These are phyloP conservation scores for Hypoxylon cercidicola DNA, from an alignment of 495 filamentous ascomycete genomes.

Conservation along the genomic window DNA sequence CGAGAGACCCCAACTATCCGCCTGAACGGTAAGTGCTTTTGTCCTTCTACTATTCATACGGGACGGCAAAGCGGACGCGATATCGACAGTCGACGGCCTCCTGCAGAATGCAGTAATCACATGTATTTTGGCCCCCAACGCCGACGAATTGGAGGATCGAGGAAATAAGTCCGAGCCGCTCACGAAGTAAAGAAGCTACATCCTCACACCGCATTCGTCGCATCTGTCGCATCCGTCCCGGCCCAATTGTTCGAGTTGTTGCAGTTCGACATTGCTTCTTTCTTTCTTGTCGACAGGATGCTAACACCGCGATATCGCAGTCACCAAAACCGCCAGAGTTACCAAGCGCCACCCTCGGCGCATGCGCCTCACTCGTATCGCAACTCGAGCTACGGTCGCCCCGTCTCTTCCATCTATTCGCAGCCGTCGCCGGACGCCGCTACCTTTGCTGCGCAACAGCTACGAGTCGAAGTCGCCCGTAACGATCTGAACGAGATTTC, in stretches of 20 bases:
- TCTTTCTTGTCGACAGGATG: constrained; percentile 23
- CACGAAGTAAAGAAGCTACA: constrained; percentile 22
- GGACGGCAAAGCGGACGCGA: background rate
- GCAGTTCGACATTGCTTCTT: constrained; percentile 14
- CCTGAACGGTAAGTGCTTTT: constrained; percentile 31
- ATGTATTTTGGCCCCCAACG: constrained; percentile 27
- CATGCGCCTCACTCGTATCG: constrained; percentile 48
- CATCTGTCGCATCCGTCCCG: constrained; percentile 20
- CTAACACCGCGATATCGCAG: constrained; percentile 40
- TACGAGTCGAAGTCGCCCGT: constrained; percentile 49
- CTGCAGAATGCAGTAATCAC: constrained; percentile 29
- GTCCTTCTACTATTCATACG: constrained; percentile 17
- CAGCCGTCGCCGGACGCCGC: constrained; percentile 41
- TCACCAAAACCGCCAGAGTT: constrained; percentile 26
- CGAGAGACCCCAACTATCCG: constrained; percentile 26
- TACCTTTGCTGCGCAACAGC: constrained; percentile 43
- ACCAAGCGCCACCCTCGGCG: constrained; percentile 41
- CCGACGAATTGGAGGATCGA: constrained; percentile 23
- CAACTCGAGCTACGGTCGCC: constrained; percentile 46
- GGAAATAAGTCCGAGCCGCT: constrained; percentile 16
- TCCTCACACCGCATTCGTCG: constrained; percentile 27
- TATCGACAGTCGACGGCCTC: constrained; percentile 11
- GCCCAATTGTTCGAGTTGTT: constrained; percentile 7
- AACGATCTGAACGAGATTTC: constrained; percentile 54
- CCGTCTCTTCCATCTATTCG: constrained; percentile 56